A percentile compares a stretch with the other conserved stretches of the same genome.
phyloP scores from a whole-genome alignment of 148 eudicot species.

The Vaccinium vitisidaea region DNA sequence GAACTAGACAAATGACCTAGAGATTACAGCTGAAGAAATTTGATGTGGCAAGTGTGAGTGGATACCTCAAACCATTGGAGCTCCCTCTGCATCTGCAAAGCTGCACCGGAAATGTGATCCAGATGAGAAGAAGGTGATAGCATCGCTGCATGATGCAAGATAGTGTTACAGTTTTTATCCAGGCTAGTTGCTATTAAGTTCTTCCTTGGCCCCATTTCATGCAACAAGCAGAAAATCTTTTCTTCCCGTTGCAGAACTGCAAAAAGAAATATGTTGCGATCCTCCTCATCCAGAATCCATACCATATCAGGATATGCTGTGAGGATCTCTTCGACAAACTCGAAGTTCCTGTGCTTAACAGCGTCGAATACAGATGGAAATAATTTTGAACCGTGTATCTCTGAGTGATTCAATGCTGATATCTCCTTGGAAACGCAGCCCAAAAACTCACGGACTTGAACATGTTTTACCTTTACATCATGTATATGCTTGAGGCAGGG shows the following conservation, averaged over 20 bases:
- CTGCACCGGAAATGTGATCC: constrained; percentile 17
- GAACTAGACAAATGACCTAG: too few species aligned
- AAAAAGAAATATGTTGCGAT: constrained; percentile 15
- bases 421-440: neutral
- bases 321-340: constrained; percentile 16
- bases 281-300: constrained; percentile 15
- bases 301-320: constrained; percentile 14
- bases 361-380: constrained; percentile 7
- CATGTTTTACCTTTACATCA: constrained; percentile 4
- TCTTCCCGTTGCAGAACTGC: constrained; percentile 18
- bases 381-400: neutral
- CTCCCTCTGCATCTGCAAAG: constrained; percentile 27
- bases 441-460: constrained; percentile 4
- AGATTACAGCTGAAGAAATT: too few species aligned
- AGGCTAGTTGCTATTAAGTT: constrained; percentile 16
- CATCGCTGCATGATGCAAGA: constrained; percentile 21
- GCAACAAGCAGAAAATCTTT: constrained; percentile 19
- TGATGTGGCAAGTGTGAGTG: neutral
- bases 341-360: constrained; percentile 14
- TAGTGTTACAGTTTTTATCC: constrained; percentile 12
- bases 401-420: neutral
- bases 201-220: constrained; percentile 15
- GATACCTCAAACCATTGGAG: constrained; percentile 26
- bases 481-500: neutral
- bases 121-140: constrained; percentile 18